Conservation (phyloP, 306 rosid genomes). For the Inga oerstediana region DNA sequence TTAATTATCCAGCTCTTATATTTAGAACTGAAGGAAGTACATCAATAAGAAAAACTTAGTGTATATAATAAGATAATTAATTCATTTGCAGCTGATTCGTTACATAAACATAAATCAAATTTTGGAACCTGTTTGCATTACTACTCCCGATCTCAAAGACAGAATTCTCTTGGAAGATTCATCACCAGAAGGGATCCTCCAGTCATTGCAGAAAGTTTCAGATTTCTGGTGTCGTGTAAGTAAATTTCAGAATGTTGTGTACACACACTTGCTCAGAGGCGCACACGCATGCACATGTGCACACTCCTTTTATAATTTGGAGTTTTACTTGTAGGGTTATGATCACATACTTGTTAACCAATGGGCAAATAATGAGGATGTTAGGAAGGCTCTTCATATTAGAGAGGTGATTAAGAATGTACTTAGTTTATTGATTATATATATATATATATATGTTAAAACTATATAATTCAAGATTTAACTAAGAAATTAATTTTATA, state of each 20-base stretch:
- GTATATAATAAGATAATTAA: not conserved
- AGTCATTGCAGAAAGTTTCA: not conserved
- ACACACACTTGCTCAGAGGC: not conserved
- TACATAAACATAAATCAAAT: not conserved
- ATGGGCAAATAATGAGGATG: constrained; percentile 39
- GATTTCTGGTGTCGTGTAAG: constrained; percentile 27
- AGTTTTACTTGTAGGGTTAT: not conserved
- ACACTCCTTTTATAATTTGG: not conserved
- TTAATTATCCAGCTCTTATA: too few species aligned
- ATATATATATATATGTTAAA: not conserved
- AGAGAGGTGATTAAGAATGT: constrained; percentile 26
- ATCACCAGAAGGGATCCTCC: not conserved
- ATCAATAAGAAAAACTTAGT: not conserved
- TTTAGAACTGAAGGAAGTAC: too few species aligned
- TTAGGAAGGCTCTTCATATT: constrained; percentile 35
- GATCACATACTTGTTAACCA: not conserved
- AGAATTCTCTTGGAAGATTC: constrained; percentile 13
- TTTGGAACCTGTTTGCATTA: not conserved
- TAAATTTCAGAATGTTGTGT: not conserved
- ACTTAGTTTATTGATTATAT: not conserved
- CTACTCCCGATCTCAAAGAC: not conserved
- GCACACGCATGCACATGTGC: not conserved
- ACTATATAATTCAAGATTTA: not conserved
- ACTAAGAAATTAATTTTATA: not conserved
- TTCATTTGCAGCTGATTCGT: constrained; percentile 23